These are phyloP conservation scores for Salicornia ramosissima DNA, from an alignment of 148 eudicot genomes.

Conservation along the genomic window DNA sequence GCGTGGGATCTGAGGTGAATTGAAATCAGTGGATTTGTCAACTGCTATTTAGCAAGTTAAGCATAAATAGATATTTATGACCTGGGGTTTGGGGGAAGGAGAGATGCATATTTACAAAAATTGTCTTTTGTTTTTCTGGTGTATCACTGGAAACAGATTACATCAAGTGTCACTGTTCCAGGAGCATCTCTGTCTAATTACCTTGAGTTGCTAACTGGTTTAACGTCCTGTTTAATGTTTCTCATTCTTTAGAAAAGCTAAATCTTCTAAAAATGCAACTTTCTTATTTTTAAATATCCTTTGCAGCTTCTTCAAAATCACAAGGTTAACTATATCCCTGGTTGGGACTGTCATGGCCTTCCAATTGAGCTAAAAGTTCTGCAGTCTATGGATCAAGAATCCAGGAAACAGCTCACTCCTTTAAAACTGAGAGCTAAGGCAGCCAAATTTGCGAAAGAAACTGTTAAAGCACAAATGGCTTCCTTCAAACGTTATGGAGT, in stretches of 20 bases:
- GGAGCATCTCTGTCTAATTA: not conserved
- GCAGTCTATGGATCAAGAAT: conserved; percentile 82
- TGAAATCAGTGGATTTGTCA: no score
- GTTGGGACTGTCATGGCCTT: conserved; percentile 99
- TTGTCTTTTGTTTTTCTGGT: no score
- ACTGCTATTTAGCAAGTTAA: no score
- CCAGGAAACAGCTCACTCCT: conserved; percentile 87
- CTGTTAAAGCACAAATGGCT: conserved; percentile 86
- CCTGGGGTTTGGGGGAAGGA: no score
- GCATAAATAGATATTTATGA: no score
- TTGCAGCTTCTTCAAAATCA: conserved; percentile 93
- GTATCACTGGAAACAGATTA: no score
- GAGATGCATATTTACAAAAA: no score
- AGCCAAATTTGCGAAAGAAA: conserved; percentile 87
- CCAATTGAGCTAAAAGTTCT: conserved; percentile 96
- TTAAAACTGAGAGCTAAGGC: conserved; percentile 88
- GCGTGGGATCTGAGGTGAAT: no score
- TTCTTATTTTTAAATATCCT: conserved; percentile 4
- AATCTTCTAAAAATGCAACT: not conserved
- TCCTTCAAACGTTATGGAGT: conserved; percentile 94
- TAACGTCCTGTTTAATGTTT: not conserved
- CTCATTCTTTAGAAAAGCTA: not conserved
- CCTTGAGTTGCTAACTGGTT: not conserved
- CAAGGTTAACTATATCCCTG: conserved; percentile 82
- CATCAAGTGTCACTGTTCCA: no score